Conservation (phyloP, 306 rosid genomes). For the Medicago truncatula region DNA sequence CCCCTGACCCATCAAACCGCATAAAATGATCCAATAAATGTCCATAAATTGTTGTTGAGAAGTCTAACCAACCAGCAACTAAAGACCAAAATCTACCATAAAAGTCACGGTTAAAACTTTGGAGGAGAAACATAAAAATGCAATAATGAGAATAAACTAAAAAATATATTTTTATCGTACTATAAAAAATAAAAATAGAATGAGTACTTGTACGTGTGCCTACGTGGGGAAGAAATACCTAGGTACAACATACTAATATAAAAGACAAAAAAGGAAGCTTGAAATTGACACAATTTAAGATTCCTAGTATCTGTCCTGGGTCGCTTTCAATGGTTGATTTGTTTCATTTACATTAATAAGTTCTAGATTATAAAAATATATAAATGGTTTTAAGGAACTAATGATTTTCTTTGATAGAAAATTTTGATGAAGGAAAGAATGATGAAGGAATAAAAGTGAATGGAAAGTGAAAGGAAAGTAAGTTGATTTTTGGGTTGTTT, state of each 20-base stretch:
- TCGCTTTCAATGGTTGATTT: conserved; percentile 30
- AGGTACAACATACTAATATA: conserved; percentile 18
- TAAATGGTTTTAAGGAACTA: no score
- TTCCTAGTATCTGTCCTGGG: conserved; percentile 42
- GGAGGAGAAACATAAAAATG: neutral
- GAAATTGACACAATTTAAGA: conserved; percentile 41
- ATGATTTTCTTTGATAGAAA: no score
- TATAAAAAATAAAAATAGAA: neutral
- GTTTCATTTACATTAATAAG: neutral
- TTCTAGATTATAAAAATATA: no score
- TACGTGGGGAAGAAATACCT: neutral
- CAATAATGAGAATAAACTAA: neutral
- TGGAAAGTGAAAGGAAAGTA: no score
- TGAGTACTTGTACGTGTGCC: neutral
- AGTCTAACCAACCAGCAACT: no score
- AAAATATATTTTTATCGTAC: neutral
- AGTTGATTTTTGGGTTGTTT: no score
- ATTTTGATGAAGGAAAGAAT: no score
- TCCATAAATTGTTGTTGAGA: no score
- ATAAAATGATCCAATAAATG: no score
- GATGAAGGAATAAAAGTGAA: no score
- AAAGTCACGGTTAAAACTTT: neutral
- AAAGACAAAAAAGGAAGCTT: conserved; percentile 50
- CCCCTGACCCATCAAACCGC: no score
- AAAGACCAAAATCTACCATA: no score